Evolutionary conservation across 2,329 filamentous ascomycete species (phyloP), one percentile per base, ranked within the genome.

Genomic region (Lecanicillium sp.): DNA sequence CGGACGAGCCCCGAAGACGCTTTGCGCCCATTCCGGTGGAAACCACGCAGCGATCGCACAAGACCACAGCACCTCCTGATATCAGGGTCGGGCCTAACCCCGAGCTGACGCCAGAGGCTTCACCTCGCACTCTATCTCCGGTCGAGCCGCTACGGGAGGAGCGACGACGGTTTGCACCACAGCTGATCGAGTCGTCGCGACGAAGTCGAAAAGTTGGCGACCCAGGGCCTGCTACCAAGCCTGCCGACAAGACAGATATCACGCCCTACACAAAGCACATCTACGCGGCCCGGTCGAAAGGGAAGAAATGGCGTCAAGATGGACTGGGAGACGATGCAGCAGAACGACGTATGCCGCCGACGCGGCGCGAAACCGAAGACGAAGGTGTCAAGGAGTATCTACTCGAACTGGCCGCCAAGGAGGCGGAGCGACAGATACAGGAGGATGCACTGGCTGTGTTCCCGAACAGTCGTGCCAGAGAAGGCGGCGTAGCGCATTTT

Each of bases 131-230:
- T 10, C 61, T 66, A 5, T 68, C 69, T 3, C 64, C 68, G 17
- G 17, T 29, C 4, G 30, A 22, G 14, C 20, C 15, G 10, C 34
- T 20, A 5, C 39, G 39, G 13, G 22, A 20, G 9, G 33, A 35
- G 53, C 64, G 49, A 19, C 68, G 71, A 46, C 64, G 65, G 43
- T 94, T 94, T 57, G 74, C 81, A 20, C 87, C 87, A 11, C 82
- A 90, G 52, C 68, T 94, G 40, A 81, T 94, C 45, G 87, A 90
- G 59, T 89, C 85, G 3, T 83, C 83, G 4, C 77, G 79, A 50
- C 73, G 87, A 38, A 79, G 79, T 25, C 77, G 83, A 46, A 79
- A 79, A 51, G 74, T 74, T 13, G 79, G 79, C 15, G 81, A 87
- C 49, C 59, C 70, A 1, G 71, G 70, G 5, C 78, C 79, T 15